phyloP scores from a whole-genome alignment of 208 protist species.

The Trypanosoma conorhini region DNA sequence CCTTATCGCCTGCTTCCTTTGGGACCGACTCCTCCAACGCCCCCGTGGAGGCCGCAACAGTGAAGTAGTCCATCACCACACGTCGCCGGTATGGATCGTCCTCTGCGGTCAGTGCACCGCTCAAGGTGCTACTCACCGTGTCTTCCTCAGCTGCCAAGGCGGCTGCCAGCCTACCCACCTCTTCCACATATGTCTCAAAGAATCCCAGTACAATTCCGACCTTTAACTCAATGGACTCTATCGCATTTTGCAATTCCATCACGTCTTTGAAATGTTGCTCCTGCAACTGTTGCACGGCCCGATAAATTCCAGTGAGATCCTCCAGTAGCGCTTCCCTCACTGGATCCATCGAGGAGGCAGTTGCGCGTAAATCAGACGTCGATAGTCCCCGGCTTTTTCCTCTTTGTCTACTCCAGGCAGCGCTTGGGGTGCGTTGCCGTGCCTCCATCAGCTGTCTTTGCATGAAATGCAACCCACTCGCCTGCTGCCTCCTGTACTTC shows the following conservation, averaged over 20 bases:
- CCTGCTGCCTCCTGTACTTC: background rate
- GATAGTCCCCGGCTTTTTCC: background rate
- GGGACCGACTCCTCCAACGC: background rate
- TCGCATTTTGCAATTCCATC: conserved; percentile 10
- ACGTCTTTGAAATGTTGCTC: conserved; percentile 27
- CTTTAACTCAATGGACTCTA: conserved; percentile 26
- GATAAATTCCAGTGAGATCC: conserved; percentile 17
- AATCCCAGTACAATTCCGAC: conserved; percentile 29
- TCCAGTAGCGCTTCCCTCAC: conserved; percentile 24
- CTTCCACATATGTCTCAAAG: conserved; percentile 20
- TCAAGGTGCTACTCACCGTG: background rate
- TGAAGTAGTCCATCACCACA: conserved; percentile 23
- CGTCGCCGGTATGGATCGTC: conserved; percentile 8
- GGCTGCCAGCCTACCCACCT: conserved; percentile 13
- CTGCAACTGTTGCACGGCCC: conserved; percentile 14
- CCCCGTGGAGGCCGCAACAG: background rate
- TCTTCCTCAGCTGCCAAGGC: conserved; percentile 13
- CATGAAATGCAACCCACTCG: background rate
- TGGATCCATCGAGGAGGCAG: background rate
- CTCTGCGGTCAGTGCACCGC: background rate
- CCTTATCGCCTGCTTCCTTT: background rate
- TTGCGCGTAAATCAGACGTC: background rate
- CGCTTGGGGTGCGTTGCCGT: background rate
- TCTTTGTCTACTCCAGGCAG: background rate
- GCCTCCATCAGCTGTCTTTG: background rate